Evolutionary conservation across 768 basidiomycete genomes (phyloP).

Genomic region (Hygrocybe punicea): DNA sequence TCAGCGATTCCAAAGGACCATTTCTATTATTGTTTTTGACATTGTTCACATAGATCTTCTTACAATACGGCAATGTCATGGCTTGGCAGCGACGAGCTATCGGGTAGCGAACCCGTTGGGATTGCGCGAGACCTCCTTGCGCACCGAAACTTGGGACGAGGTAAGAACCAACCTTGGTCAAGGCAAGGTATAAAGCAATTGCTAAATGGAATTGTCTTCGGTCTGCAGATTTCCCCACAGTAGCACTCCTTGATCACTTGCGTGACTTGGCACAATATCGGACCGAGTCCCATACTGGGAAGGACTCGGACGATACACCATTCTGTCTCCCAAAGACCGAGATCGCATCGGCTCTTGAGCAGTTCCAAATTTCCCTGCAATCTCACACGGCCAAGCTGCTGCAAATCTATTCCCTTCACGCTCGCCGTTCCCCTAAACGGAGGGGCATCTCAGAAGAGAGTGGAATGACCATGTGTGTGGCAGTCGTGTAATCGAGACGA

Average conservation of each 20-base stretch:
- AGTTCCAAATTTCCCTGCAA: conserved; percentile 31
- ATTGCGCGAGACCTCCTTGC: conserved; percentile 43
- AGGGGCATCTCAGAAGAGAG: conserved; percentile 43
- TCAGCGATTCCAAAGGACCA: conserved; percentile 19
- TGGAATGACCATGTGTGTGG: conserved; percentile 39
- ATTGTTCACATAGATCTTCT: conserved; percentile 32
- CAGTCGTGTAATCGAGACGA: background rate
- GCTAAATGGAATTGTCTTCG: background rate
- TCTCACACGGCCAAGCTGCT: conserved; percentile 38
- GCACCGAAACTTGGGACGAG: conserved; percentile 45
- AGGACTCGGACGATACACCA: conserved; percentile 11
- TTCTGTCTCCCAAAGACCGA: conserved; percentile 30
- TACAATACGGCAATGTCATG: conserved; percentile 43
- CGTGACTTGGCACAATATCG: conserved; percentile 41
- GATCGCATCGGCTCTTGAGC: conserved; percentile 31
- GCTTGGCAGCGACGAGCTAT: conserved; percentile 30
- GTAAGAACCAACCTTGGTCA: no score
- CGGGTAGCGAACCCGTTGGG: conserved; percentile 30
- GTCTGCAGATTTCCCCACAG: conserved; percentile 43
- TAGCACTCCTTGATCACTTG: conserved; percentile 49
- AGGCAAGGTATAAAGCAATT: background rate
- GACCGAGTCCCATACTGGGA: conserved; percentile 14
- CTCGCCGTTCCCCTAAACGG: conserved; percentile 48
- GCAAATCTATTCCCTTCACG: conserved; percentile 38
- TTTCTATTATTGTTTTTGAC: background rate